Base-by-base conservation (phyloP, 1,284 basidiomycete genomes). In the Fomitopsis betulina region DNA sequence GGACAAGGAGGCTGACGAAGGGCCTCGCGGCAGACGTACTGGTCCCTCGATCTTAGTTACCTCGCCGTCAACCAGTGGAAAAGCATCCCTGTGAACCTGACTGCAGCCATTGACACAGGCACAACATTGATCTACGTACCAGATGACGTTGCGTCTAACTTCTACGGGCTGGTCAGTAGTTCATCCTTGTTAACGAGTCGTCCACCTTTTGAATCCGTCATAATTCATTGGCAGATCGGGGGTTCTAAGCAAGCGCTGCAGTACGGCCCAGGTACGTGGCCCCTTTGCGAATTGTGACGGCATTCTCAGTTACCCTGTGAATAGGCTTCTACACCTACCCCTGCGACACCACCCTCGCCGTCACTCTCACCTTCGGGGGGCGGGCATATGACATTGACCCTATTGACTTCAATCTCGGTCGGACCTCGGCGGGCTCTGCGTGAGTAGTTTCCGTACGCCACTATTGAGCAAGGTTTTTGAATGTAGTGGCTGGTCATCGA, bases 401-500 rank as follows among this genome's bases (percentile, higher is more conserved):
- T 4, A 66, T 65, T 12, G 89, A 92, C 72, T 87, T 93, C 75
- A 91, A 89, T 70, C 73, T 91, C 8, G 90, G 87, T 13, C 67
- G 56, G 53, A 67, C 72, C 30, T 58, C 57, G 10, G 54, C 58
- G 3, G 68, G 69, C 40, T 70, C 73, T 0, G 32, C 60, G 76
- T 76, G 60, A 57, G 68, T 66, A 13, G 15, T 12, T 4, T 17
- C 30, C 19, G 27, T 8, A 10, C n/a, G 15, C 13, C n/a, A 25
- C 37, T n/a, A 15, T 27, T 25, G 3, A 12, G 12, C 15, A 5
- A 3, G 17, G 3, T 13, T 17, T 21, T 47, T 12, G 45, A 30
- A 5, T 15, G 25, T 30, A 25, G 12, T 25, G 45, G 2, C 13
- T 15, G 45, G 2, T 30, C 13, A 4, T 23, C 23, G 39, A 21